Evolutionary conservation across 1,284 basidiomycete genomes (phyloP).

Genomic region (Ustilago nuda): DNA sequence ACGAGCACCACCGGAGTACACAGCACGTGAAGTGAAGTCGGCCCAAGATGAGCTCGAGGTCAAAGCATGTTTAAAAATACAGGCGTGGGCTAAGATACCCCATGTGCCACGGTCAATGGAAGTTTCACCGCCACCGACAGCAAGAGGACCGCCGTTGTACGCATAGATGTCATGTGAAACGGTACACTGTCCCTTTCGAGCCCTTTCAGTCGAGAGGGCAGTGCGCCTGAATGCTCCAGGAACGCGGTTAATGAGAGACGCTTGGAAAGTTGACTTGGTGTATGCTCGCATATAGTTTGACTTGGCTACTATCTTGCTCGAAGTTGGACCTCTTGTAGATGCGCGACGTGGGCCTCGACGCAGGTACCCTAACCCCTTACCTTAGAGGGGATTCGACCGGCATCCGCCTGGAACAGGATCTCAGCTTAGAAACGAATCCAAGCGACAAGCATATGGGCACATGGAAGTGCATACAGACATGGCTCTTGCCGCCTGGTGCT

Average conservation of each 20-base stretch:
- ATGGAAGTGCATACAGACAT: neutral
- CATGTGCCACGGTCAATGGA: neutral
- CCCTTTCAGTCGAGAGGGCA: too few relatives aligned
- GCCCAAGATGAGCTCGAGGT: neutral
- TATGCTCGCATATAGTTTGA: neutral
- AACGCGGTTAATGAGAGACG: neutral
- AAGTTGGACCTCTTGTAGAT: too few relatives aligned
- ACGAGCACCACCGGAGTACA: neutral
- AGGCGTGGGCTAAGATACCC: neutral
- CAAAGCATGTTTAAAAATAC: neutral
- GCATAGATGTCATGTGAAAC: neutral
- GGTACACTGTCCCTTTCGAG: neutral
- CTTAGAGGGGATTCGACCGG: too few relatives aligned
- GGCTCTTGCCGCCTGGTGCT: neutral
- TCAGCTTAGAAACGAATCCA: too few relatives aligned
- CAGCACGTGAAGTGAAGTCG: neutral
- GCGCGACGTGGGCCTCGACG: too few relatives aligned
- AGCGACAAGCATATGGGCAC: too few relatives aligned
- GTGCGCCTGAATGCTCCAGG: neutral
- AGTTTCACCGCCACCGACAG: neutral
- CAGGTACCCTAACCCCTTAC: too few relatives aligned
- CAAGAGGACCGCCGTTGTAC: neutral
- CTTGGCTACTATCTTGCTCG: too few relatives aligned
- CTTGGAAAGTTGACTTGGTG: neutral
- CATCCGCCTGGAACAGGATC: too few relatives aligned